phyloP scores from a whole-genome alignment of 768 basidiomycete species.

The Naganishia friedmannii region DNA sequence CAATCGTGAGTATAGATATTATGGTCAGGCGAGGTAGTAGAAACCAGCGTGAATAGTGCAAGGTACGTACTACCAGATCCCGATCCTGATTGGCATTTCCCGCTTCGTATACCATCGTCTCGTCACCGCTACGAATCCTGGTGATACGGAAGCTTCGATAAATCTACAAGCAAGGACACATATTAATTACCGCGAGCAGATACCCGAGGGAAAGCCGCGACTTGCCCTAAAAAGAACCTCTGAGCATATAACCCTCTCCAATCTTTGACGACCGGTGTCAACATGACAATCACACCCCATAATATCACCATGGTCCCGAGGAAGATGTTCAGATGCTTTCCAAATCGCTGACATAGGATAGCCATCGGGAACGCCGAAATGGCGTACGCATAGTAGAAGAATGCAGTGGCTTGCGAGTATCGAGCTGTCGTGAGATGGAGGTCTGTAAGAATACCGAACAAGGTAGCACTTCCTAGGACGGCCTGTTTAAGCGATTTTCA shows the following conservation, averaged over 20 bases:
- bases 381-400: slow-evolving; percentile 52
- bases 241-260: slow-evolving; percentile 48
- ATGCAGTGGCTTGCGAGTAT: slow-evolving; percentile 50
- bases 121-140: slow-evolving; percentile 53
- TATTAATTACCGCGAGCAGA: not conserved
- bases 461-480: slow-evolving; percentile 47
- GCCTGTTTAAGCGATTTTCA: slow-evolving; percentile 22
- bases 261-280: slow-evolving; percentile 41
- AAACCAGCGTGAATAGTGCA: slow-evolving; percentile 37
- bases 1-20: not conserved
- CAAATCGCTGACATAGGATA: slow-evolving; percentile 31
- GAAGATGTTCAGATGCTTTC: slow-evolving; percentile 2
- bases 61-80: slow-evolving; percentile 20
- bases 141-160: slow-evolving; percentile 44
- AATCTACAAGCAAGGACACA: not conserved
- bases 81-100: slow-evolving; percentile 35
- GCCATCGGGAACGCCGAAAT: slow-evolving; percentile 47
- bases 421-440: slow-evolving; percentile 39
- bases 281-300: slow-evolving; percentile 46
- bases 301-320: slow-evolving; percentile 32
- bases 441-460: slow-evolving; percentile 50
- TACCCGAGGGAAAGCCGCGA: not conserved
- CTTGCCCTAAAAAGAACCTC: slow-evolving; percentile 46
- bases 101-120: slow-evolving; percentile 52
- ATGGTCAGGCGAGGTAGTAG: slow-evolving; percentile 44